A percentile compares a stretch with the other conserved stretches of the same genome.
These are phyloP conservation scores for Sphaerostilbella broomeana DNA, from an alignment of 2,329 filamentous ascomycete species.

Conservation along the genomic window DNA sequence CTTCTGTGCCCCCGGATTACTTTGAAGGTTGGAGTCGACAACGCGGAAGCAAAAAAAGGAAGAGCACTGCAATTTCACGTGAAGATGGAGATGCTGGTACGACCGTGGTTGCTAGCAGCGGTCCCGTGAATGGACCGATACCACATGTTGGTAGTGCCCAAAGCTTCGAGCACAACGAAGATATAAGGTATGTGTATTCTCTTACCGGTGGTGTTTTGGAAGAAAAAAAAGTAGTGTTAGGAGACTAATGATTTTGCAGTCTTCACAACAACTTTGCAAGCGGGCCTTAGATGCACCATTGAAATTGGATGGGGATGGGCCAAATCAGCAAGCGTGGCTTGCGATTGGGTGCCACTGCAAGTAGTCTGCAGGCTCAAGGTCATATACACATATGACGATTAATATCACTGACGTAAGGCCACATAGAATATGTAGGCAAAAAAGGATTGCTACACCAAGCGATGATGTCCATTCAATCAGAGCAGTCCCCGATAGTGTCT, in stretches of 20 bases:
- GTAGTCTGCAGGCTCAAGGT: no score
- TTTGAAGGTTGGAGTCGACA: conserved; percentile 72
- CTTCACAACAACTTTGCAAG: conserved; percentile 15
- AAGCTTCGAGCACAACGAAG: conserved; percentile 20
- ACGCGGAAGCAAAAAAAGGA: conserved; percentile 53
- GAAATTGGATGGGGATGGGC: no score
- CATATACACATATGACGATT: no score
- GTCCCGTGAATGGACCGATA: conserved; percentile 50
- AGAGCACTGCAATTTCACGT: conserved; percentile 1
- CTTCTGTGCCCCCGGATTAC: conserved; percentile 70
- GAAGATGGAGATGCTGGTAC: conserved; percentile 3
- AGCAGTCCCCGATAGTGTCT: no score
- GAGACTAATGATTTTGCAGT: conserved; percentile 3
- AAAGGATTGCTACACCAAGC: no score
- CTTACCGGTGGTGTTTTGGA: neutral
- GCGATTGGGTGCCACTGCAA: no score
- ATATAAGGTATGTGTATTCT: conserved; percentile 25
- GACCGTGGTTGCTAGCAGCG: conserved; percentile 20
- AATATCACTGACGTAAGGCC: no score
- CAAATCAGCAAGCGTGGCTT: no score
- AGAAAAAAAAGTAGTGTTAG: neutral
- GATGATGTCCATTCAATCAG: no score
- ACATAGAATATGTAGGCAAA: no score
- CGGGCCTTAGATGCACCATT: neutral
- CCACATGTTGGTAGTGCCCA: conserved; percentile 6